Conservation (phyloP, 192 early-diverging fungal genomes). For the Dispira parvispora region DNA sequence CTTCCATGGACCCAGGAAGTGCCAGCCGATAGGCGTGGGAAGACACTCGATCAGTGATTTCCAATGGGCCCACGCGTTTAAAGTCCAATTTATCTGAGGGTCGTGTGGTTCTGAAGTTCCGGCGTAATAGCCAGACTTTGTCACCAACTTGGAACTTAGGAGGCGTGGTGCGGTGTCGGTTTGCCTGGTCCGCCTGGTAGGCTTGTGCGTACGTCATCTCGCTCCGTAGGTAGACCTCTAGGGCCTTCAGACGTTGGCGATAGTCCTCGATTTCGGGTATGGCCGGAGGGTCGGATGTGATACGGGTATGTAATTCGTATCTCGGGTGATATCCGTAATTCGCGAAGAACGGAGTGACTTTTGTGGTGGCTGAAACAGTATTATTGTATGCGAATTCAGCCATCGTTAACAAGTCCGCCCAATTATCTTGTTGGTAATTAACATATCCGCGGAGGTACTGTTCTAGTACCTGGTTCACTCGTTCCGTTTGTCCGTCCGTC, state of each 20-base stretch:
- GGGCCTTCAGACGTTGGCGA: not conserved
- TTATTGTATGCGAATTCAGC: no score
- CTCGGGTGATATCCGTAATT: not conserved
- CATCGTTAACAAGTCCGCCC: constrained; percentile 14
- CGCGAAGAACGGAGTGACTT: constrained; percentile 13
- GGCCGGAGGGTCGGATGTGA: not conserved
- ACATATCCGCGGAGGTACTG: constrained; percentile 8
- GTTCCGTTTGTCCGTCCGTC: no score
- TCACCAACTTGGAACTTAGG: constrained; percentile 11
- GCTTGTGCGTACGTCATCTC: not conserved
- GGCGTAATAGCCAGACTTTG: constrained; percentile 13
- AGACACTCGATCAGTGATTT: constrained; percentile 6
- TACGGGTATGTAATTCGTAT: not conserved
- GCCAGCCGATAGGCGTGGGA: constrained; percentile 11
- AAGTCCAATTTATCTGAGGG: constrained; percentile 11
- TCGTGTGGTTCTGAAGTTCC: constrained; percentile 9
- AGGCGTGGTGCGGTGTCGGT: not conserved
- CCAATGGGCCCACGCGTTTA: constrained; percentile 15
- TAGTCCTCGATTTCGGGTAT: not conserved
- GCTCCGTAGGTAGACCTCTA: not conserved
- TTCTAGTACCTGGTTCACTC: constrained; percentile 15
- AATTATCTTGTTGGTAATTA: constrained; percentile 21
- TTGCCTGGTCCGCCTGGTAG: no score
- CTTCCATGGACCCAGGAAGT: constrained; percentile 14
- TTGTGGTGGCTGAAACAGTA: constrained; percentile 17